These are phyloP conservation scores for Jasminum sambac DNA, from an alignment of 257 asterid species.

Conservation along the genomic window DNA sequence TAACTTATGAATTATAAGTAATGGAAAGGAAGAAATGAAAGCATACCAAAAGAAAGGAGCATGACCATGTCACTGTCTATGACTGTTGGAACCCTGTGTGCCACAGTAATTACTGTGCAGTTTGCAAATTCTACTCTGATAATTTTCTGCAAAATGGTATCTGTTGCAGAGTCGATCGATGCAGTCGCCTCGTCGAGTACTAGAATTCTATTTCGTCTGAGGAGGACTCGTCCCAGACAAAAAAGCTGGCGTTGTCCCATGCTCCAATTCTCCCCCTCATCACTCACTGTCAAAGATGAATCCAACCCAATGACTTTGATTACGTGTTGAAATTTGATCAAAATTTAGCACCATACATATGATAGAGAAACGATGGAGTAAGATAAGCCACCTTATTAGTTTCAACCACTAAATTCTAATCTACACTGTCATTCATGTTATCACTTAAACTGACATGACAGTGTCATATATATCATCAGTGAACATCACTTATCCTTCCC, in stretches of 20 bases:
- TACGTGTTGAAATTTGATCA: neutral
- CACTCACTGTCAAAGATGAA: constrained; percentile 52
- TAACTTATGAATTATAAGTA: neutral
- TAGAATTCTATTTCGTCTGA: constrained; percentile 57
- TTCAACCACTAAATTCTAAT: no score
- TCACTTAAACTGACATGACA: no score
- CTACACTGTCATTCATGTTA: no score
- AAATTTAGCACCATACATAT: neutral
- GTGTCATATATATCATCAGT: no score
- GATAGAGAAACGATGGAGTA: no score
- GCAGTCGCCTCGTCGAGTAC: constrained; percentile 95
- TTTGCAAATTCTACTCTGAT: constrained; percentile 69
- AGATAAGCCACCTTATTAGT: no score
- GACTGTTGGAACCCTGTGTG: constrained; percentile 89
- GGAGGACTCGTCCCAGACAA: constrained; percentile 75
- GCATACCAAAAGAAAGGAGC: constrained; percentile 69
- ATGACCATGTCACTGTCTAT: constrained; percentile 81
- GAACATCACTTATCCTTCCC: no score
- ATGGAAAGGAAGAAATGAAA: neutral
- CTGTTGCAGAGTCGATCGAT: constrained; percentile 80
- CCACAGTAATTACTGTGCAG: constrained; percentile 71
- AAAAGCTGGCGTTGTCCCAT: constrained; percentile 91
- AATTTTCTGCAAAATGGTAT: constrained; percentile 63
- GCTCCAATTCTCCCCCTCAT: constrained; percentile 92
- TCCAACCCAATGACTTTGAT: neutral